phyloP scores from a whole-genome alignment of 2,329 filamentous ascomycete species.

The Xylaria sp. region DNA sequence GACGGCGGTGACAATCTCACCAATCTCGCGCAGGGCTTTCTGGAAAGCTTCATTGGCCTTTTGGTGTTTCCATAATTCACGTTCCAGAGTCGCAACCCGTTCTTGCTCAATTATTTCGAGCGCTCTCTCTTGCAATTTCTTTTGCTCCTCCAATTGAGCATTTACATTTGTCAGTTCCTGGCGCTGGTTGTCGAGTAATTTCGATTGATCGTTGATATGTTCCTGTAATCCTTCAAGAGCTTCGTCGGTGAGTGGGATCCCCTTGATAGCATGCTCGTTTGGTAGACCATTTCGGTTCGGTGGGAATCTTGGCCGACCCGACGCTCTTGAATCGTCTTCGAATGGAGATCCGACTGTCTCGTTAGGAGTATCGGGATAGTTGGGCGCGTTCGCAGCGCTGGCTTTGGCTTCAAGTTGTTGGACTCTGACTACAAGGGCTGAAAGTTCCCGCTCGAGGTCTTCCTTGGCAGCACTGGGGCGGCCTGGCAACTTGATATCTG shows the following conservation, averaged over 20 bases:
- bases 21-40: slow-evolving; percentile 94
- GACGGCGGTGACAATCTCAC: slow-evolving; percentile 95
- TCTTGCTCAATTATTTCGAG: slow-evolving; percentile 85
- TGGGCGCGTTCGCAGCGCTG: slow-evolving; percentile 65
- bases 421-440: slow-evolving; percentile 79
- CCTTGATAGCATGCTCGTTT: slow-evolving; percentile 54
- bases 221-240: slow-evolving; percentile 87
- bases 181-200: slow-evolving; percentile 87
- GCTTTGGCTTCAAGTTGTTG: slow-evolving; percentile 85
- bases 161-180: slow-evolving; percentile 87
- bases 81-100: slow-evolving; percentile 88
- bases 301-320: slow-evolving; percentile 58
- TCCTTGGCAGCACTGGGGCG: slow-evolving; percentile 78
- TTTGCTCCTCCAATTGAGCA: slow-evolving; percentile 85
- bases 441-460: slow-evolving; percentile 83
- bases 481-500: slow-evolving; percentile 78
- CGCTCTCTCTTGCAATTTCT: slow-evolving; percentile 83
- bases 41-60: slow-evolving; percentile 99
- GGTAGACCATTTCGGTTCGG: slow-evolving; percentile 48
- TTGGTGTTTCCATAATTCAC: slow-evolving; percentile 95
- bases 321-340: slow-evolving; percentile 59
- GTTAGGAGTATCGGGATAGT: slow-evolving; percentile 83
- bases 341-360: slow-evolving; percentile 75
- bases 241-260: slow-evolving; percentile 75
- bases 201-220: slow-evolving; percentile 92